Conservation (phyloP, 768 basidiomycete species). For the Strobilomyces dryophilus region DNA sequence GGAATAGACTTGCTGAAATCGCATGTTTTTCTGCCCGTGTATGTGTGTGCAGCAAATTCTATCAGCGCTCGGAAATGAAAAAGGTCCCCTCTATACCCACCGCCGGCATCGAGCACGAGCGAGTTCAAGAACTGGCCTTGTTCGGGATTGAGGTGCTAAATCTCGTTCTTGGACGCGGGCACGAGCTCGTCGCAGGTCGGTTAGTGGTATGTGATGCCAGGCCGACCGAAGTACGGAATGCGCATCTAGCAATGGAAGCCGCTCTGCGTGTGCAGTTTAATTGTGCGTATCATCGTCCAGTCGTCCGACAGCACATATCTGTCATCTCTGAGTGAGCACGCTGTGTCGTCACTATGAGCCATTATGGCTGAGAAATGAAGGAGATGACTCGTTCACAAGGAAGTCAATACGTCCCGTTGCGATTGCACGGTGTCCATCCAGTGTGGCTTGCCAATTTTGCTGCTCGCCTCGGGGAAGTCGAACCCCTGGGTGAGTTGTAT, state of each 20-base stretch:
- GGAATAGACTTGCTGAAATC: slow-evolving; percentile 42
- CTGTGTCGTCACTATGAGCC: too few relatives aligned
- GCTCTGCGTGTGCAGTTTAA: slow-evolving; percentile 92
- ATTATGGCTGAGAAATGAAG: neutral
- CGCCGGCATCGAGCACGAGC: slow-evolving; percentile 59
- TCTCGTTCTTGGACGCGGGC: slow-evolving; percentile 77
- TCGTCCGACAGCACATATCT: slow-evolving; percentile 97
- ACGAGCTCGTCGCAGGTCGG: slow-evolving; percentile 90
- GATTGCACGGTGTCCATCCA: slow-evolving; percentile 88
- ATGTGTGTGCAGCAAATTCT: slow-evolving; percentile 33
- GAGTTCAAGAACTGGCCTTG: slow-evolving; percentile 92
- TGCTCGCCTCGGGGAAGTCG: slow-evolving; percentile 96
- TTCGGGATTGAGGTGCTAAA: slow-evolving; percentile 92
- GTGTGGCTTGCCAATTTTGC: slow-evolving; percentile 82
- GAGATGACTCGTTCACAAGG: slow-evolving; percentile 81
- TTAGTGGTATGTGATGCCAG: slow-evolving; percentile 89
- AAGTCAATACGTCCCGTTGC: slow-evolving; percentile 99
- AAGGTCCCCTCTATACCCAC: slow-evolving; percentile 30
- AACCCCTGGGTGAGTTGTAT: slow-evolving; percentile 94
- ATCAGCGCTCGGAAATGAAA: slow-evolving; percentile 16
- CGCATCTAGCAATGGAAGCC: slow-evolving; percentile 90
- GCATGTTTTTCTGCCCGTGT: slow-evolving; percentile 45
- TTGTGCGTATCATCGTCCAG: slow-evolving; percentile 97
- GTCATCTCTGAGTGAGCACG: slow-evolving; percentile 10
- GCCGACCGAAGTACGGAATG: slow-evolving; percentile 91